phyloP scores from a whole-genome alignment of 495 filamentous ascomycete genomes.

The Delitschia confertaspora region DNA sequence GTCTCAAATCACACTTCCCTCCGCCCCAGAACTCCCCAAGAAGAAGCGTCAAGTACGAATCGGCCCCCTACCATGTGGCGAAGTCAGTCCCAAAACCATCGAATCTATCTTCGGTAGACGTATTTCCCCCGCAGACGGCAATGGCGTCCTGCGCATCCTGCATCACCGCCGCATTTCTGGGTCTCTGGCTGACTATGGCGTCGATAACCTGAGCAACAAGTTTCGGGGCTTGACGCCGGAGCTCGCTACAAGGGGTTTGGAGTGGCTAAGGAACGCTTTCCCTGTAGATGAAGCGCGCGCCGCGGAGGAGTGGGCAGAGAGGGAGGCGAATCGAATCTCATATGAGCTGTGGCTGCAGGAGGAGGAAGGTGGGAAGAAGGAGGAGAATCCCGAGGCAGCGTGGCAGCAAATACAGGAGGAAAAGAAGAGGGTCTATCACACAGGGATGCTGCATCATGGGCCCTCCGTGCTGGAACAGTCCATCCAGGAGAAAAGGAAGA shows the following conservation, averaged over 20 bases:
- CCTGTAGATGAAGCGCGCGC: conserved; percentile 69
- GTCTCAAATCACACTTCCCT: not conserved
- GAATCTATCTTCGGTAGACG: conserved; percentile 51
- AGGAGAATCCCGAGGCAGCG: conserved; percentile 31
- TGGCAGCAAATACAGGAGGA: conserved; percentile 36
- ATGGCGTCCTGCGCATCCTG: conserved; percentile 56
- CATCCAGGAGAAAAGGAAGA: conserved; percentile 15
- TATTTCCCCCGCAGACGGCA: conserved; percentile 47
- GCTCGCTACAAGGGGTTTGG: conserved; percentile 43
- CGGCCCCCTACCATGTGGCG: conserved; percentile 16
- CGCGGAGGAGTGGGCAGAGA: conserved; percentile 53
- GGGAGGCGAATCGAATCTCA: conserved; percentile 36
- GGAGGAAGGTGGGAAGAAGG: conserved; percentile 35
- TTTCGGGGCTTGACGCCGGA: conserved; percentile 27
- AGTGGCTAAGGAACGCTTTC: conserved; percentile 58
- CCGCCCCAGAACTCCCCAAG: not conserved
- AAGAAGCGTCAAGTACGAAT: conserved; percentile 14
- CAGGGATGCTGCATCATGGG: conserved; percentile 29
- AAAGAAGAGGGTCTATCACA: conserved; percentile 28
- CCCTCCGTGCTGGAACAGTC: conserved; percentile 24
- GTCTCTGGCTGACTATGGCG: conserved; percentile 51
- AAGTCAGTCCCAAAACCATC: conserved; percentile 36
- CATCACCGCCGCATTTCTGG: conserved; percentile 69
- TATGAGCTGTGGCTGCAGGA: conserved; percentile 25
- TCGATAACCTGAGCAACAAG: conserved; percentile 26